Conservation (phyloP, 2,329 filamentous ascomycete genomes). For the Fusarium oxysporum region DNA sequence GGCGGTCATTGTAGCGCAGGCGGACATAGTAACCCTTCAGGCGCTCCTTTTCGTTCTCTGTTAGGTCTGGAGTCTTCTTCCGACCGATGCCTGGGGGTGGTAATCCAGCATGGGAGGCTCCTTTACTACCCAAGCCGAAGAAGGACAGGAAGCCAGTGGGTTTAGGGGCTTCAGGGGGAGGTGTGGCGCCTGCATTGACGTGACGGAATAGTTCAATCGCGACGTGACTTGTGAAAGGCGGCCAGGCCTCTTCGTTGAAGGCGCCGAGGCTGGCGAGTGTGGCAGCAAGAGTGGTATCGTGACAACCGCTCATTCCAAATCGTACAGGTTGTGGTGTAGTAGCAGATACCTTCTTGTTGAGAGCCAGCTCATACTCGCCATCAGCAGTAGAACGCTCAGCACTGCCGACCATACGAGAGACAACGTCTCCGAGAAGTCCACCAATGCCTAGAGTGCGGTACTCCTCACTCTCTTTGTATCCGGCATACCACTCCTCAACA, state of each 20-base stretch:
- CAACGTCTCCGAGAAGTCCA: conserved; percentile 83
- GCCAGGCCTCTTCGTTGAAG: conserved; percentile 81
- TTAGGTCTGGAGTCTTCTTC: conserved; percentile 67
- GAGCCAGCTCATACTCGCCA: conserved; percentile 61
- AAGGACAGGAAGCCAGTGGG: conserved; percentile 43
- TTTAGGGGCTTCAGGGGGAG: conserved; percentile 8
- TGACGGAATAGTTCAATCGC: conserved; percentile 89
- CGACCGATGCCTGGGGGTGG: conserved; percentile 67
- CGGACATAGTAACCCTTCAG: conserved; percentile 87
- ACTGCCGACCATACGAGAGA: conserved; percentile 77
- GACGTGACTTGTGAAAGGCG: conserved; percentile 91
- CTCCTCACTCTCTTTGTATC: conserved; percentile 85
- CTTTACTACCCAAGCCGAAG: conserved; percentile 38
- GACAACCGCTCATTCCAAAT: conserved; percentile 86
- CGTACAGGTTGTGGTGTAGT: conserved; percentile 63
- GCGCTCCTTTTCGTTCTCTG: conserved; percentile 65
- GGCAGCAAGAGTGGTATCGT: conserved; percentile 91
- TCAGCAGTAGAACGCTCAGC: conserved; percentile 68
- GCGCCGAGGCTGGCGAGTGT: conserved; percentile 83
- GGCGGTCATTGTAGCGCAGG: conserved; percentile 88
- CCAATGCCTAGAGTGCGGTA: conserved; percentile 93
- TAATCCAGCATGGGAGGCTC: conserved; percentile 40
- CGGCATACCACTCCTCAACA: conserved; percentile 92
- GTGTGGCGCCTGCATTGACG: conserved; percentile 46
- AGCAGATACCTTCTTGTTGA: conserved; percentile 48